phyloP scores from a whole-genome alignment of 768 basidiomycete species.

The Cystofilobasidium bisporidii region DNA sequence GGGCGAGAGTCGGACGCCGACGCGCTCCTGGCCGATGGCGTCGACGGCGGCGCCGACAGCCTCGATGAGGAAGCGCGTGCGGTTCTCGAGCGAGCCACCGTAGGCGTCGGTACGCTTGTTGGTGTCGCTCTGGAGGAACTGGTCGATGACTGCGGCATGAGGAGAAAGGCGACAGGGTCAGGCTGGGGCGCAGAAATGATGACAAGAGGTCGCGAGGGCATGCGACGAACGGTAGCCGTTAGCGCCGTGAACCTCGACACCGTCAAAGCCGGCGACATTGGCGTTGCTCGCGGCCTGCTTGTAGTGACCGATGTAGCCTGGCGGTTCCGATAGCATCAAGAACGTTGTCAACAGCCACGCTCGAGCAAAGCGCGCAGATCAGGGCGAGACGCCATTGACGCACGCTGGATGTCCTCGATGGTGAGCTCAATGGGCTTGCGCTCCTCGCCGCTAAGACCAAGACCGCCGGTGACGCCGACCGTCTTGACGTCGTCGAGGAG shows the following conservation, averaged over 20 bases:
- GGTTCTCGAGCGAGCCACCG: conserved; percentile 57
- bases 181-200: too few species aligned
- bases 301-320: conserved; percentile 32
- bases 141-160: conserved; percentile 11
- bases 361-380: too few species aligned
- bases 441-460: conserved; percentile 6
- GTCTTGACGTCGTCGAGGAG: conserved; percentile 11
- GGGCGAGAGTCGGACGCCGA: conserved; percentile 51
- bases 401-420: conserved; percentile 22
- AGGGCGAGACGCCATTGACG: too few species aligned
- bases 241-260: conserved; percentile 42
- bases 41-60: conserved; percentile 47
- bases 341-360: too few species aligned
- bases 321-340: too few species aligned
- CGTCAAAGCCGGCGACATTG: conserved; percentile 52
- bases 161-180: too few species aligned
- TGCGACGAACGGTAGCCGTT: conserved; percentile 9
- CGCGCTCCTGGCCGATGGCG: conserved; percentile 50
- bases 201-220: too few species aligned
- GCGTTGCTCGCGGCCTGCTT: conserved; percentile 47
- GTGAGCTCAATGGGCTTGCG: conserved; percentile 9
- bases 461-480: not conserved
- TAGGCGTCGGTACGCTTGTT: conserved; percentile 58
- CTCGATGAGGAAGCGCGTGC: conserved; percentile 52
- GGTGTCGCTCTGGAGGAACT: conserved; percentile 49